Conservation (phyloP, 2,329 filamentous ascomycete genomes). For the Aspergillus pseudonomiae region DNA sequence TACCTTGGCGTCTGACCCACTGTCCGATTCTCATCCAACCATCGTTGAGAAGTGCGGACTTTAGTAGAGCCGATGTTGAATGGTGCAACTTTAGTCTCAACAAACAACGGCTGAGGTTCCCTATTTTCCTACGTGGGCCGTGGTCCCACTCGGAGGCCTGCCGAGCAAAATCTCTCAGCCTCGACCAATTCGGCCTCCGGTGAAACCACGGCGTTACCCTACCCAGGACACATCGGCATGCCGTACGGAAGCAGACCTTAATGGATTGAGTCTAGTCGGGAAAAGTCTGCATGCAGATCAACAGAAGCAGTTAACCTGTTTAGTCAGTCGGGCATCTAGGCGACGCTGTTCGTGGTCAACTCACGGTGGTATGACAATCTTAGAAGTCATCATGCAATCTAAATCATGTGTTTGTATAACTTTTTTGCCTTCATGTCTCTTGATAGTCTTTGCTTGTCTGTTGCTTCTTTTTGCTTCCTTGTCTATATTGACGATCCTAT, state of each 20-base stretch:
- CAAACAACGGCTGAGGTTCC: not conserved
- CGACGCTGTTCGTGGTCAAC: not conserved
- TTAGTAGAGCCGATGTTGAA: not conserved
- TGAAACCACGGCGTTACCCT: slow-evolving; percentile 10
- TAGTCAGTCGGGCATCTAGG: not conserved
- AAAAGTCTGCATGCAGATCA: slow-evolving; percentile 8
- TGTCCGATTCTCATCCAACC: slow-evolving; percentile 6
- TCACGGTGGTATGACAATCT: not conserved
- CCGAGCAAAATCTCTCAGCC: slow-evolving; percentile 4
- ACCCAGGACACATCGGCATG: slow-evolving; percentile 13
- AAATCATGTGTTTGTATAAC: not conserved
- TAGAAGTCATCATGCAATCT: not conserved
- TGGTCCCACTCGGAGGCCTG: slow-evolving; percentile 12
- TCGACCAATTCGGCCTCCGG: slow-evolving; percentile 15
- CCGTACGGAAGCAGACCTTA: slow-evolving; percentile 1
- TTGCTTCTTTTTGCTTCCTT: not conserved
- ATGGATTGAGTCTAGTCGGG: not conserved
- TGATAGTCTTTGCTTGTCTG: not conserved
- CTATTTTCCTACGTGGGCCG: not conserved
- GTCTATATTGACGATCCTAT: not conserved
- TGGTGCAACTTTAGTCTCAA: slow-evolving; percentile 3
- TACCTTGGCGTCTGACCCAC: slow-evolving; percentile 1
- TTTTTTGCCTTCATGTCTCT: not conserved
- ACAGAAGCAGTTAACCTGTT: not conserved
- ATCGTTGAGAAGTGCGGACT: not conserved